These are phyloP conservation scores for Aspergillus versicolor DNA, from an alignment of 2,329 filamentous ascomycete genomes.

Conservation along the genomic window DNA sequence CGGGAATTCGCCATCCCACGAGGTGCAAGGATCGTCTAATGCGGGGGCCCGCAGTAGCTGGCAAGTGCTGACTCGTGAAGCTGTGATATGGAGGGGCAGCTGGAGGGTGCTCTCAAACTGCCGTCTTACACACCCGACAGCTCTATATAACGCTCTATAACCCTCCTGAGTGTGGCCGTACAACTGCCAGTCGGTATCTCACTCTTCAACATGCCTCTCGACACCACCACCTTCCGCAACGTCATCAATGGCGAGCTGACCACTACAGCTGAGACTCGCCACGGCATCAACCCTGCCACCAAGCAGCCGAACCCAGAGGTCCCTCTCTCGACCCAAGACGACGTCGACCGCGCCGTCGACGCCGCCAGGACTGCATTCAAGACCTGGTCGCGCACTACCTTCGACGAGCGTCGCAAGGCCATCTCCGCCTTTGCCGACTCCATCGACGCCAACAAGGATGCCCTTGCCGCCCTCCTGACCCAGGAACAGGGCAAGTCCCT, in stretches of 20 bases:
- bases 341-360: constrained; percentile 52
- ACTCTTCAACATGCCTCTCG: neutral
- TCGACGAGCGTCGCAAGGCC: constrained; percentile 34
- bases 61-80: neutral
- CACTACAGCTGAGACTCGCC: constrained; percentile 45
- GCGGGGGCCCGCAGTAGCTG: neutral
- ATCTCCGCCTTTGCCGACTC: constrained; percentile 34
- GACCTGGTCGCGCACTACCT: constrained; percentile 43
- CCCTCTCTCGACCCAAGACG: constrained; percentile 49
- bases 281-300: constrained; percentile 54
- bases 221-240: constrained; percentile 48
- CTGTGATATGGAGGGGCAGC: neutral
- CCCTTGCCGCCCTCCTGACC: constrained; percentile 40
- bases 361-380: constrained; percentile 50
- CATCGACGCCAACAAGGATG: constrained; percentile 36
- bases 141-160: neutral
- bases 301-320: constrained; percentile 51
- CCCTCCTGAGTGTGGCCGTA: too few relatives aligned
- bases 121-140: neutral
- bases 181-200: too few relatives aligned
- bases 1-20: too few relatives aligned
- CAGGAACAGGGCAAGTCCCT: constrained; percentile 45
- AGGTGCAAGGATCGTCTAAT: too few relatives aligned
- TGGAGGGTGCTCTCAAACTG: neutral
- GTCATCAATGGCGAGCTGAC: constrained; percentile 52